A percentile compares a stretch with the other conserved stretches of the same genome.
These are phyloP conservation scores for Pholiota adiposa DNA, from an alignment of 1,284 basidiomycete genomes.

Conservation along the genomic window DNA sequence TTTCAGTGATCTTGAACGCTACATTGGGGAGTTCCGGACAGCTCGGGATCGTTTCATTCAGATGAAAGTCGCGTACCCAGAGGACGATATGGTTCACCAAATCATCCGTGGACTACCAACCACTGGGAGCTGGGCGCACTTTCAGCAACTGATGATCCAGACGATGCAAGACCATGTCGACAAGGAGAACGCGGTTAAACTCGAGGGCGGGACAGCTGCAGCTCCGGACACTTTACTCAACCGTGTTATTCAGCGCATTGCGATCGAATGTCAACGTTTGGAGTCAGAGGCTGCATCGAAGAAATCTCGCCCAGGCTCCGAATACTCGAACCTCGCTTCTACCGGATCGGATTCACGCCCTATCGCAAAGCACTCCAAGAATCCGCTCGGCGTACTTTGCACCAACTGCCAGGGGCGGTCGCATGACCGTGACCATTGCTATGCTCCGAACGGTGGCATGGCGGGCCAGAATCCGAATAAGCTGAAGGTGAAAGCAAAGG, in stretches of 20 bases:
- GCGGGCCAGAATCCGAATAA: not conserved
- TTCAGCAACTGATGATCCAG: not conserved
- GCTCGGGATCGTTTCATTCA: not conserved
- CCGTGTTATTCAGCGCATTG: not conserved
- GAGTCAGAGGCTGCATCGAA: not conserved
- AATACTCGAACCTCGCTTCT: not conserved
- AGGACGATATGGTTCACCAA: not conserved
- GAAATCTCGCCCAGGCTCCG: not conserved
- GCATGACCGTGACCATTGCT: conserved; percentile 7
- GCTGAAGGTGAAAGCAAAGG: not conserved
- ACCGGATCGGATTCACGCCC: not conserved
- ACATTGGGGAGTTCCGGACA: not conserved
- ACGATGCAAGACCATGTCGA: not conserved
- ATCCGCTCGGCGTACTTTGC: not conserved
- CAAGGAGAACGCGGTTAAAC: not conserved
- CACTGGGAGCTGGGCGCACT: not conserved
- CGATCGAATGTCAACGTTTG: not conserved
- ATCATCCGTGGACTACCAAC: not conserved
- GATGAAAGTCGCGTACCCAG: not conserved
- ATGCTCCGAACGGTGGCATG: not conserved
- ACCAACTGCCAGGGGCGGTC: not conserved
- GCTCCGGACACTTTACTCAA: not conserved
- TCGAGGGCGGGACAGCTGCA: not conserved
- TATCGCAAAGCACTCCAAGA: not conserved
- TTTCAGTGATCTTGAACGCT: not conserved